Evolutionary conservation across 129 eudicot species (phyloP).

Genomic region (carrot (Daucus carota)): DH1_v3.0 NC_030384.2:41349001-41349500

Average conservation of each 20-base stretch:
- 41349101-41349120: not conserved
- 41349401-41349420: slow-evolving; percentile 56
- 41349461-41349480: not conserved
- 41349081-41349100: no score
- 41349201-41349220: not conserved
- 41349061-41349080: not conserved
- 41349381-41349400: slow-evolving; percentile 34
- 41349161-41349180: not conserved
- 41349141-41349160: not conserved
- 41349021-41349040: not conserved
- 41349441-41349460: slow-evolving; percentile 17
- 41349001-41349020: slow-evolving; percentile 19
- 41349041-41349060: not conserved
- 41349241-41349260: slow-evolving; percentile 39
- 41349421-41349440: slow-evolving; percentile 74
- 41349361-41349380: slow-evolving; percentile 30
- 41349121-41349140: not conserved
- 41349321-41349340: slow-evolving; percentile 50
- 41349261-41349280: slow-evolving; percentile 51
- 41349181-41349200: not conserved
- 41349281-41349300: slow-evolving; percentile 25
- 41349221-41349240: not conserved
- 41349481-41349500: slow-evolving; percentile 14
- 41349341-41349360: slow-evolving; percentile 74
- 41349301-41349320: slow-evolving; percentile 19